Evolutionary conservation across 345 rosid genomes (phyloP), one percentile per base, ranked within the genome.

Genomic region (Populus deltoides): DNA sequence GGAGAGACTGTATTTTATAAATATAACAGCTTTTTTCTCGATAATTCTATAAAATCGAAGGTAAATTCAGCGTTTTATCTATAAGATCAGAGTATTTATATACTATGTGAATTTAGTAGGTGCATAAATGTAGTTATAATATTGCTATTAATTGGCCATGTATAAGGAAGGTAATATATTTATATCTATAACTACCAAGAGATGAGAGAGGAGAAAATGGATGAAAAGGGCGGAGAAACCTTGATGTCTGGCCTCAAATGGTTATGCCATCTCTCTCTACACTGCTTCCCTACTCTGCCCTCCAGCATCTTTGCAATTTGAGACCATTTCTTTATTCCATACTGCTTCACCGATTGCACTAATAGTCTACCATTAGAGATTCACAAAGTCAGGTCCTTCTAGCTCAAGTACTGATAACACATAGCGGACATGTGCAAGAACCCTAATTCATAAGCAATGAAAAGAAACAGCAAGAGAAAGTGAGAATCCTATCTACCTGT

Each of bases 231-330:
- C 16, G 41, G 51, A 65, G 16, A 66, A 78, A 94, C 98, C 98
- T 80, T 94, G 74, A 94, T 92, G 73, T 94, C 89, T 4, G 96
- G 93, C 85, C 89, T 88, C 78, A 94, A 68, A 87, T 94, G 98
- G 80, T 92, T 92, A 79, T 90, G 90, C 98, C 98, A 94, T 82
- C 98, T 88, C 71, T 94, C 98, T 66, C 98, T 83, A 74, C 98
- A 94, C 71, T 94, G 97, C 79, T 94, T 94, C 16, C 98, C 98
- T 0, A 89, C 82, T 77, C 97, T 86, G 33, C 96, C 97, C 1
- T 77, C 72, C 43, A 94, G 79, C 79, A 82, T 82, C 73, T 86
- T 86, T 1, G 96, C 93, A 2, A 94, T 88, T 20, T 82, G 88
- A 22, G 97, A 86, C 98, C 98, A 92, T 81, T 84, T 94, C 65